Evolutionary conservation across 495 filamentous ascomycete genomes (phyloP).

Genomic region (Aspergillus funiculosus): DNA sequence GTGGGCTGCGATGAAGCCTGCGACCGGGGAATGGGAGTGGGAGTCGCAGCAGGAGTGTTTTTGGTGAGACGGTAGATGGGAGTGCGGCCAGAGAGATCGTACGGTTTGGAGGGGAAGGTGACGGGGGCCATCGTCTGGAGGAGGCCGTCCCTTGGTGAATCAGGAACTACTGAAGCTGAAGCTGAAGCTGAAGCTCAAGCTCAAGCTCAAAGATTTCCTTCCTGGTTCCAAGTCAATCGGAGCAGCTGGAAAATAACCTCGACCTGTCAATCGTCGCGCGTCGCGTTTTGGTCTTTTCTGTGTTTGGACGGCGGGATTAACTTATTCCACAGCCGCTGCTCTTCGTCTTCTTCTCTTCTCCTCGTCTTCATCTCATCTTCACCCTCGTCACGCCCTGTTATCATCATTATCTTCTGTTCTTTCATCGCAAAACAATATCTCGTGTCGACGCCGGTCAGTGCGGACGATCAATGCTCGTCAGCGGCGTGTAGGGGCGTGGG

Average conservation of each 20-base stretch:
- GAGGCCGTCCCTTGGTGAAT: not conserved
- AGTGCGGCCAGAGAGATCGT: conserved; percentile 14
- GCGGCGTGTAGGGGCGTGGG: too few species aligned
- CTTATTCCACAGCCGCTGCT: not conserved
- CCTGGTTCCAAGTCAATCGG: too few species aligned
- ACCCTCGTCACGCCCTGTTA: not conserved
- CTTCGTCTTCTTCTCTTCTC: not conserved
- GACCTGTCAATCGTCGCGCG: too few species aligned
- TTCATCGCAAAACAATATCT: too few species aligned
- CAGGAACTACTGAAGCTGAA: not conserved
- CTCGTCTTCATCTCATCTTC: not conserved
- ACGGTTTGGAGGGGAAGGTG: conserved; percentile 4
- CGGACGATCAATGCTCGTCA: too few species aligned
- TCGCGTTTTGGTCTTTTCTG: not conserved
- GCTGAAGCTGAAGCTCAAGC: not conserved
- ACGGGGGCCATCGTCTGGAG: conserved; percentile 5
- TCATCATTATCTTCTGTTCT: not conserved
- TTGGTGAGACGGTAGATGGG: conserved; percentile 13
- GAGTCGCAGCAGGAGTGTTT: not conserved
- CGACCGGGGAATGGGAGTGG: not conserved
- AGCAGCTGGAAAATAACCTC: too few species aligned
- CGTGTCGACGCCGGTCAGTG: too few species aligned
- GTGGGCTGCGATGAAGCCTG: not conserved
- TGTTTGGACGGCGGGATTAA: not conserved
- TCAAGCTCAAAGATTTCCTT: too few species aligned